Evolutionary conservation across 225 moss, liverwort and hornwort species (phyloP), one percentile per base, ranked within the genome.

Genomic region (Takakia lepidozioides): DNA sequence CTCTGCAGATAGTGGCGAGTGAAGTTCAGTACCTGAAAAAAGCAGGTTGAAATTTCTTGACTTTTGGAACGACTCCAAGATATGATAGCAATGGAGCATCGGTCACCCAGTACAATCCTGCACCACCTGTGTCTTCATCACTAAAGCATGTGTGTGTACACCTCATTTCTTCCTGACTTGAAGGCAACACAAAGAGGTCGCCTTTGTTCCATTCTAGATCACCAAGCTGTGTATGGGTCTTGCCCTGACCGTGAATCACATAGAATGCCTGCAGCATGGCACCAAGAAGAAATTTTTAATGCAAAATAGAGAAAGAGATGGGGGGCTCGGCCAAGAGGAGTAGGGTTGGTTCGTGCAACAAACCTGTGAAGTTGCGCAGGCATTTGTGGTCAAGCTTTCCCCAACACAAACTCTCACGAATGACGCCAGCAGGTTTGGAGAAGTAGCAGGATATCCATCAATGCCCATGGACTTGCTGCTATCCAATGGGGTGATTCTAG

Each of bases 71-170:
- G 49, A 82, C 82, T 37, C 82, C 82, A 6, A 82, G 78, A 24
- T 82, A 82, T 0, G 73, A 61, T 0, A 82, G 52, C 3, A 82
- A 51, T 15, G 78, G 82, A 51, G 82, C 70, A 59, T 82, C 74
- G 2, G 73, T 70, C 1, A 82, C 74, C 74, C 70, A 82, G 29
- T 78, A 78, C 25, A 82, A 47, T n/a, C 78, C 78, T 39, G 74
- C 78, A 23, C 78, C 82, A 45, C 78, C 82, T 3, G 61, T 74
- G 4, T 26, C 27, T 25, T 78, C 74, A 19, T 82, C 78, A 18
- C 56, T 64, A 9, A 13, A 29, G 25, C 82, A 78, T 13, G 49
- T 43, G 37, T 78, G 78, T 8, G 61, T 68, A 48, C 74, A 82
- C 11, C 56, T 43, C 64, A 65, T 67, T 23, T 78, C 82, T 19